phyloP scores from a whole-genome alignment of 2,329 filamentous ascomycete genomes.

The Xylariaceae sp. region DNA sequence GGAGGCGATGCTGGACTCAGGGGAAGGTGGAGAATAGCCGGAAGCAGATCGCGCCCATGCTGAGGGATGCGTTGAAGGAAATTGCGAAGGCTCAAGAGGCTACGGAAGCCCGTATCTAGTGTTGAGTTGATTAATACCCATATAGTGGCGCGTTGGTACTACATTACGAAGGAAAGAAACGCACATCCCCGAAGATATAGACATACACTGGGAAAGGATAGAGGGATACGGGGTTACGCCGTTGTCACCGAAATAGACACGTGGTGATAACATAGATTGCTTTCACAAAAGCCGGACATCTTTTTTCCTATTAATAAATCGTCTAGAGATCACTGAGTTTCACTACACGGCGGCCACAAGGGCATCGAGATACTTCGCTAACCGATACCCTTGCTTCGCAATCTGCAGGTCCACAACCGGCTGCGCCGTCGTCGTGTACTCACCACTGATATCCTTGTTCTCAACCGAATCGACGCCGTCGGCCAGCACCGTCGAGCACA shows the following conservation, averaged over 20 bases:
- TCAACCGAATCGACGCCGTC: slow-evolving; percentile 43
- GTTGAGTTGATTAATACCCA: neutral
- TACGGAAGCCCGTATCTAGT: neutral
- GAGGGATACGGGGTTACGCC: too few species aligned
- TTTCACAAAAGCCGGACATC: neutral
- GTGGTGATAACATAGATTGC: neutral
- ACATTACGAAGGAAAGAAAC: neutral
- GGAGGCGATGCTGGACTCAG: slow-evolving; percentile 69
- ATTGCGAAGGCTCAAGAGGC: slow-evolving; percentile 1
- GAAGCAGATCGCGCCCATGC: slow-evolving; percentile 70
- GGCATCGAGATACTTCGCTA: slow-evolving; percentile 40
- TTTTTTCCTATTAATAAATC: neutral
- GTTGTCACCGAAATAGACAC: neutral
- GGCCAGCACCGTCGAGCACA: slow-evolving; percentile 47
- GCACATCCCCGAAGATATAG: neutral
- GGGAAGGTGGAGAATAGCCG: slow-evolving; percentile 61
- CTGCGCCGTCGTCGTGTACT: slow-evolving; percentile 44
- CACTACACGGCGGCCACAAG: slow-evolving; percentile 33
- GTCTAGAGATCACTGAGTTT: neutral
- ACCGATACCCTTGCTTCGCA: slow-evolving; percentile 47
- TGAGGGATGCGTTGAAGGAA: slow-evolving; percentile 58
- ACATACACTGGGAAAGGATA: neutral
- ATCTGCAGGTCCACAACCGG: slow-evolving; percentile 47
- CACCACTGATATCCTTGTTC: slow-evolving; percentile 42
- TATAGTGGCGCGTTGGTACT: too few species aligned